Evolutionary conservation across 306 rosid species (phyloP), one percentile per base, ranked within the genome.

Genomic region (Ceratonia siliqua): DNA sequence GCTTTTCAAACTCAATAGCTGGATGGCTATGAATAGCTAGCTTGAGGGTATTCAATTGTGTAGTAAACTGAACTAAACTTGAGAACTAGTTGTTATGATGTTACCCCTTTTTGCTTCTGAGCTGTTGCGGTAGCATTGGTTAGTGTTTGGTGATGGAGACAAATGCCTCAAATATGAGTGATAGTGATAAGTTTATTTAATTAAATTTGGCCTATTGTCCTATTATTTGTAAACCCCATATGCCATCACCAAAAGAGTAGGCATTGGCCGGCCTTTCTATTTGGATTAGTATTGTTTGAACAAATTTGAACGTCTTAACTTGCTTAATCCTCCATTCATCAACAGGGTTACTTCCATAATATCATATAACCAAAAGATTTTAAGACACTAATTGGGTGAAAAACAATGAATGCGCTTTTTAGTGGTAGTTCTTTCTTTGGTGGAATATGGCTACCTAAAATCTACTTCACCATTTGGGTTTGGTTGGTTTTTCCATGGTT

Each of bases 401-500:
- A 55, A 59, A 25, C 28, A 78, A 69, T n/a, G n/a, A n/a, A n/a
- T n/a, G n/a, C n/a, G n/a, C 53, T 11, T 39, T 70, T 55, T 65
- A 14, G 78, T 62, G 52, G 65, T 46, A 3, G 63, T 74, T 55
- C 61, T 74, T 55, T 24, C 20, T 75, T 81, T 63, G 77, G 76
- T 75, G 56, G 73, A 79, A 53, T 79, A 9, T 63, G 68, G 68
- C 70, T 27, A 57, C 81, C 78, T 75, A 78, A 78, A 33, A 79
- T 67, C 80, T 65, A 32, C 45, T 78, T 68, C 65, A 30, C 71
- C 58, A 72, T 73, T 73, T 78, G 77, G 73, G 62, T 17, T 67
- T 35, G 50, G 77, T 68, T 78, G 64, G 49, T 63, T 67, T 73
- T 67, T 61, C 17, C 24, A 59, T 18, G 28, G 32, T 22, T 53